Base-by-base conservation (phyloP, 768 basidiomycete genomes). In the Grammothele lineata region DNA sequence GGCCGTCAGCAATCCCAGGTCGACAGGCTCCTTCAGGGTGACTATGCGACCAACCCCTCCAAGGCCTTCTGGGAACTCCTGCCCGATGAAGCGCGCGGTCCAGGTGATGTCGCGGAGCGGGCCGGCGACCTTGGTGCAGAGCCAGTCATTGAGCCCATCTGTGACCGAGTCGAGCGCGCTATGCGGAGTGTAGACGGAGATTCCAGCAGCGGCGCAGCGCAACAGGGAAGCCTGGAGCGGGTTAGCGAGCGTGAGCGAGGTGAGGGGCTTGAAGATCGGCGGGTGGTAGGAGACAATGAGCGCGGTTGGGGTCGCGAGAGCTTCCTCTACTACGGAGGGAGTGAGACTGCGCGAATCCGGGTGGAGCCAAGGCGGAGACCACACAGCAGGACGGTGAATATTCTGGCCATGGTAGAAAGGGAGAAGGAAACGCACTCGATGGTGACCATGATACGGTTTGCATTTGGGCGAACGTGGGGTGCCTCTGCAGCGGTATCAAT, bases 111-210 rank as follows among this genome's bases (percentile, higher is more conserved):
- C 79, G 35, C 58, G 44, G 23, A 47, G 35, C 22, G 55, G 57
- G 11, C 40, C 42, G 27, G 63, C 56, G 26, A 62, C 65, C 66
- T 9, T 70, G 60, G 1, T 44, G 39, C 81, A 87, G 14, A 93
- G 76, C 88, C 89, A 96, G 66, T 94, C 92, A 60, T 95, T 96
- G 43, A 95, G 79, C 0, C 95, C 94, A 5, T 79, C 87, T 56
- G 78, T 75, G 1, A 88, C 81, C n/a, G 75, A 75, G 67, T 98
- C 95, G 15, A 96, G 75, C 0, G 91, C 80, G 0, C 88, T 91
- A 67, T 98, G 95, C 2, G 95, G 92, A 33, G 77, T 77, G 68
- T 88, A 95, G 4, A 97, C 76, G 1, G 85, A 87, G 46, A 97
- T 84, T 0, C 93, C 93, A 11, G 80, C 74, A 1, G 89, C 84